Evolutionary conservation across 352 stramenopile species (phyloP).

Genomic region (Phytophthora macrochlamydospora): DNA sequence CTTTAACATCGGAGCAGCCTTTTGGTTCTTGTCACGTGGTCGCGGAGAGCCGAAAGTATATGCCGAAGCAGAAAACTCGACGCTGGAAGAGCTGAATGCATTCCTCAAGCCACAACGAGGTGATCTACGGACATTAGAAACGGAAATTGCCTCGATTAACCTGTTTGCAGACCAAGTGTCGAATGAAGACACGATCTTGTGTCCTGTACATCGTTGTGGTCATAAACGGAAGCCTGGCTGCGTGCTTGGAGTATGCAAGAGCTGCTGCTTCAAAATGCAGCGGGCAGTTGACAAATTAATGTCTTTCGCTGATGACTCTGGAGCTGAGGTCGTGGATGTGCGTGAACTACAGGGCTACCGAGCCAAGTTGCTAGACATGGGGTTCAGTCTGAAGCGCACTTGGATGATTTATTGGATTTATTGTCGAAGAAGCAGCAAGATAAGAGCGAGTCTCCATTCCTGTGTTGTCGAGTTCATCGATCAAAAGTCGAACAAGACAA

Average conservation of each 20-base stretch:
- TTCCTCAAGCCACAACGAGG: slow-evolving; percentile 34
- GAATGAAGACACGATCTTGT: slow-evolving; percentile 14
- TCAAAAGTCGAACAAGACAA: slow-evolving; percentile 9
- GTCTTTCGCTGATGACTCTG: background rate
- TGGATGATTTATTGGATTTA: slow-evolving; percentile 27
- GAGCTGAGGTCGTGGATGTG: background rate
- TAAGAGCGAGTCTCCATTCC: background rate
- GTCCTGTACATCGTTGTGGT: slow-evolving; percentile 42
- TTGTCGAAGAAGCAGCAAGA: slow-evolving; percentile 2
- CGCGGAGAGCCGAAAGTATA: slow-evolving; percentile 33
- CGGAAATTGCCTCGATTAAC: slow-evolving; percentile 31
- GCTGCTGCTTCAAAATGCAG: slow-evolving; percentile 59
- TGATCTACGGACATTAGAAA: slow-evolving; percentile 28
- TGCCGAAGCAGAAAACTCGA: slow-evolving; percentile 2
- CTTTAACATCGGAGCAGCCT: slow-evolving; percentile 96
- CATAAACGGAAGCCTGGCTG: slow-evolving; percentile 56
- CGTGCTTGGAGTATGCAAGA: slow-evolving; percentile 46
- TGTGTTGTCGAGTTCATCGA: slow-evolving; percentile 44
- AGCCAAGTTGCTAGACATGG: slow-evolving; percentile 35
- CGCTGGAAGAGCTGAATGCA: slow-evolving; percentile 43
- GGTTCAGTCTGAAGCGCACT: slow-evolving; percentile 11
- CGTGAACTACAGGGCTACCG: slow-evolving; percentile 17
- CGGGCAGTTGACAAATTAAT: slow-evolving; percentile 29
- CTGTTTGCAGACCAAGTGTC: slow-evolving; percentile 23
- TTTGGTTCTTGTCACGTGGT: slow-evolving; percentile 94